Evolutionary conservation across 345 rosid genomes (phyloP).

Genomic region (Salix purpurea): DNA sequence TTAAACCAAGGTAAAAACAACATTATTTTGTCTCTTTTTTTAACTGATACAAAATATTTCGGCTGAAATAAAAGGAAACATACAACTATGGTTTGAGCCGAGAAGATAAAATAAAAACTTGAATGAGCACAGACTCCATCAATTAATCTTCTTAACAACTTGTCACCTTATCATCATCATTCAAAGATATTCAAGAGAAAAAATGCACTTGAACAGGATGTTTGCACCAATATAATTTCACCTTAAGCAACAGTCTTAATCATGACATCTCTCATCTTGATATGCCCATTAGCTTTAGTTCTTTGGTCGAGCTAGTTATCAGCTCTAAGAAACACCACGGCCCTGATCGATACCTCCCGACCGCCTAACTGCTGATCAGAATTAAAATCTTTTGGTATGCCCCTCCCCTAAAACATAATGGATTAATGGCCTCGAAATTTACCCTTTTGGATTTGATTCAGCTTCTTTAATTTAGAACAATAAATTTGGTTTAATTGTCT

Average conservation of each 20-base stretch:
- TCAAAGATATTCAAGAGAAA: not conserved
- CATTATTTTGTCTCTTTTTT: too few relatives aligned
- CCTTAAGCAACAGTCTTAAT: constrained; percentile 24
- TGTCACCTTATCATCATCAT: not conserved
- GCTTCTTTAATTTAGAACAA: not conserved
- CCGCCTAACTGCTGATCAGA: not conserved
- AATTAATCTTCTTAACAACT: not conserved
- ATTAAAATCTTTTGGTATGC: not conserved
- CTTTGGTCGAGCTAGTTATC: constrained; percentile 4
- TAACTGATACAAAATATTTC: too few relatives aligned
- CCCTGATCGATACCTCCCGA: not conserved
- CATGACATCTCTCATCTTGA: constrained; percentile 10
- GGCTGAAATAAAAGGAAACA: too few relatives aligned
- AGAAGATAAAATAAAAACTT: not conserved
- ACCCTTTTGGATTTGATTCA: not conserved
- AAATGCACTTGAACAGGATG: not conserved
- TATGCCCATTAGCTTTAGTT: constrained; percentile 14
- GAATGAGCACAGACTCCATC: not conserved
- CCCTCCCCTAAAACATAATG: not conserved
- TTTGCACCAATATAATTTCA: constrained; percentile 25
- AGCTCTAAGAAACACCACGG: not conserved
- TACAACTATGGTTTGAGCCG: not conserved
- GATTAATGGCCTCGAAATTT: not conserved
- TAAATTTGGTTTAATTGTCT: not conserved
- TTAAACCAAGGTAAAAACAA: too few relatives aligned